phyloP scores from a whole-genome alignment of 495 filamentous ascomycete species.

The Neurospora africana region DNA sequence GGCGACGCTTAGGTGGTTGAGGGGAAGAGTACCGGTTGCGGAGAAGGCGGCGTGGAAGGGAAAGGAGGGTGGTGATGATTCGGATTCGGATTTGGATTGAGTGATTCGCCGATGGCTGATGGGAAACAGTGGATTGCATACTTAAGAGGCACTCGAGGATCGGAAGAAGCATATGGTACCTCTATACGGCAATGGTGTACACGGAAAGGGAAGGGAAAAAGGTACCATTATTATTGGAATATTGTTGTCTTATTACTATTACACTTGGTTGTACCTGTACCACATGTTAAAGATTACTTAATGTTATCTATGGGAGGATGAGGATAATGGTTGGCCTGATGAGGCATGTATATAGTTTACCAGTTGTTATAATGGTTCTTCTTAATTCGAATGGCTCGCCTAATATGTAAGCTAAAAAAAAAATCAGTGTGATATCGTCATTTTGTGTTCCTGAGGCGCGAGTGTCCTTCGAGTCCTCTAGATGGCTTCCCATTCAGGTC shows the following conservation, averaged over 20 bases:
- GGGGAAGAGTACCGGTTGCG: slow-evolving; percentile 61
- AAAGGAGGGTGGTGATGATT: slow-evolving; percentile 21
- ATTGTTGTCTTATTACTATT: background rate
- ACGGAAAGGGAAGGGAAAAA: background rate
- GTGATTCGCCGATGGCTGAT: background rate
- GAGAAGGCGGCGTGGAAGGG: slow-evolving; percentile 44
- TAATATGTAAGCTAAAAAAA: background rate
- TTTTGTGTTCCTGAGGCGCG: background rate
- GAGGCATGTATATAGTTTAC: background rate
- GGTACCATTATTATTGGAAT: background rate
- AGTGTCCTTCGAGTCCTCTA: background rate
- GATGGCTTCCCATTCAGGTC: background rate
- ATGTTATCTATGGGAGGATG: background rate
- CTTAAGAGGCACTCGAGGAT: background rate
- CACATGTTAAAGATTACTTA: background rate
- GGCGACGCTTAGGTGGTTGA: slow-evolving; percentile 71
- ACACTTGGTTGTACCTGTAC: background rate
- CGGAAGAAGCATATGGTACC: background rate
- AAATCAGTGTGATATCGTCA: background rate
- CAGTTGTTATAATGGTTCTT: background rate
- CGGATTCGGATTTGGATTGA: slow-evolving; percentile 28
- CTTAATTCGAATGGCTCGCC: background rate
- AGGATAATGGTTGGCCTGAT: background rate
- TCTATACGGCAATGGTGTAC: background rate
- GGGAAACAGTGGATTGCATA: background rate